phyloP scores from a whole-genome alignment of 352 stramenopile genomes.

The Phytophthora sansomeana region DNA sequence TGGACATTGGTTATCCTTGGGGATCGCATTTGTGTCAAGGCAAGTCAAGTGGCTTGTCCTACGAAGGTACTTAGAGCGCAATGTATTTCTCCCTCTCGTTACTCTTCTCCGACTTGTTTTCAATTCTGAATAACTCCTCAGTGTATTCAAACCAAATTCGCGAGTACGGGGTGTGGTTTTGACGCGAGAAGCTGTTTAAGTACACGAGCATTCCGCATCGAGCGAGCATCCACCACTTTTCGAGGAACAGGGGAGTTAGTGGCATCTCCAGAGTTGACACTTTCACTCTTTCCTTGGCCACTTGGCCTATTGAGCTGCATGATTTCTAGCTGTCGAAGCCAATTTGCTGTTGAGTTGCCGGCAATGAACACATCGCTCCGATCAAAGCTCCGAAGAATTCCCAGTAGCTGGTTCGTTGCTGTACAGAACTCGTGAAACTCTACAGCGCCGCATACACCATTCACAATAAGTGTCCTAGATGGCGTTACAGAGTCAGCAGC shows the following conservation, averaged over 20 bases:
- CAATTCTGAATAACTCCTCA: neutral
- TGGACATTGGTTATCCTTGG: neutral
- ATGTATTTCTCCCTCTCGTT: too few species aligned
- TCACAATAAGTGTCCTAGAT: slow-evolving; percentile 44
- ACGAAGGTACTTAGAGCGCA: too few species aligned
- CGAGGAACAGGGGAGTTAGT: neutral
- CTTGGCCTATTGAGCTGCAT: slow-evolving; percentile 11
- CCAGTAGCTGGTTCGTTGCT: slow-evolving; percentile 42
- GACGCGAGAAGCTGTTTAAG: slow-evolving; percentile 53
- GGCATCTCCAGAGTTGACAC: neutral
- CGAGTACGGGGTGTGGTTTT: slow-evolving; percentile 49
- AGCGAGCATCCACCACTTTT: slow-evolving; percentile 36
- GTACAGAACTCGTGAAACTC: slow-evolving; percentile 62
- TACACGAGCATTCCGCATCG: slow-evolving; percentile 42
- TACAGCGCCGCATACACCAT: slow-evolving; percentile 59
- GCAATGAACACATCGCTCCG: slow-evolving; percentile 35
- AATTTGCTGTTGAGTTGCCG: slow-evolving; percentile 32
- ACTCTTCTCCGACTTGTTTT: too few species aligned
- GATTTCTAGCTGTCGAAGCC: slow-evolving; percentile 28
- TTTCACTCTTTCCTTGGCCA: slow-evolving; percentile 1
- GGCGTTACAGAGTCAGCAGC: neutral
- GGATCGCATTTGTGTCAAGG: neutral
- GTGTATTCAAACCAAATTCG: slow-evolving; percentile 12
- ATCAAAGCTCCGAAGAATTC: slow-evolving; percentile 15
- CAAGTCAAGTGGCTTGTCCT: neutral